Evolutionary conservation across 176 grass and related monocot genomes (phyloP).

Genomic region (Oryza punctata): DNA sequence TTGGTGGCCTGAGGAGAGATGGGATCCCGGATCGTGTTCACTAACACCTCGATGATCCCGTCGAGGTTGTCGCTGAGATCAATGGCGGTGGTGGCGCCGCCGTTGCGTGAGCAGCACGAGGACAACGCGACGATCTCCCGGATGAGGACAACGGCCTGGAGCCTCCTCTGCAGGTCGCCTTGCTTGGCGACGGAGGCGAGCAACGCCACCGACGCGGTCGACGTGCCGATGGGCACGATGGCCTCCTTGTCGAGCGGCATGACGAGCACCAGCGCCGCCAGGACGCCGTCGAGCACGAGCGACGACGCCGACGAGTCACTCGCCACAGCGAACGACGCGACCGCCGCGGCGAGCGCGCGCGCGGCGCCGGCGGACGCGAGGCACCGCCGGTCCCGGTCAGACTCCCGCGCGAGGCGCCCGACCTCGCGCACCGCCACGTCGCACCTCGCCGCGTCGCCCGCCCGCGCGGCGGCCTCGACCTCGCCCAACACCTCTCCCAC

Average conservation of each 20-base stretch:
- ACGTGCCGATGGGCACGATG: slow-evolving; percentile 13
- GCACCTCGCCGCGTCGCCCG: slow-evolving; percentile 20
- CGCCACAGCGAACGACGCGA: slow-evolving; percentile 17
- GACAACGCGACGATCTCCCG: slow-evolving; percentile 32
- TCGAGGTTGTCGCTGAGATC: slow-evolving; percentile 19
- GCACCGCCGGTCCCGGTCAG: slow-evolving; percentile 35
- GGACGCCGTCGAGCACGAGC: slow-evolving; percentile 18
- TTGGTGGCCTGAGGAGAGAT: slow-evolving; percentile 48
- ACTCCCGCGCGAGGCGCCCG: background rate
- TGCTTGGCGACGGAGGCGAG: slow-evolving; percentile 32
- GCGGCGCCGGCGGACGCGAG: slow-evolving; percentile 29
- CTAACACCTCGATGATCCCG: slow-evolving; percentile 37
- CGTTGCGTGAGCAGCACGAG: background rate
- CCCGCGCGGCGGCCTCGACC: background rate
- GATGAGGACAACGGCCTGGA: slow-evolving; percentile 38
- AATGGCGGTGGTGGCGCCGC: background rate
- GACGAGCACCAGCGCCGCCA: slow-evolving; percentile 45
- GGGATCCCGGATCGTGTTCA: slow-evolving; percentile 40
- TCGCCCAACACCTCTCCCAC: background rate
- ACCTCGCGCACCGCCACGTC: slow-evolving; percentile 13
- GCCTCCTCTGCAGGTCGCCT: slow-evolving; percentile 32
- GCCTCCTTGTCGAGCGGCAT: slow-evolving; percentile 48
- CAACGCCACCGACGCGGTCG: slow-evolving; percentile 22
- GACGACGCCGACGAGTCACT: background rate
- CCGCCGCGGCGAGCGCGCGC: slow-evolving; percentile 32